phyloP scores from a whole-genome alignment of 1,139 yeast species.

The Scheffersomyces lignicola region DNA sequence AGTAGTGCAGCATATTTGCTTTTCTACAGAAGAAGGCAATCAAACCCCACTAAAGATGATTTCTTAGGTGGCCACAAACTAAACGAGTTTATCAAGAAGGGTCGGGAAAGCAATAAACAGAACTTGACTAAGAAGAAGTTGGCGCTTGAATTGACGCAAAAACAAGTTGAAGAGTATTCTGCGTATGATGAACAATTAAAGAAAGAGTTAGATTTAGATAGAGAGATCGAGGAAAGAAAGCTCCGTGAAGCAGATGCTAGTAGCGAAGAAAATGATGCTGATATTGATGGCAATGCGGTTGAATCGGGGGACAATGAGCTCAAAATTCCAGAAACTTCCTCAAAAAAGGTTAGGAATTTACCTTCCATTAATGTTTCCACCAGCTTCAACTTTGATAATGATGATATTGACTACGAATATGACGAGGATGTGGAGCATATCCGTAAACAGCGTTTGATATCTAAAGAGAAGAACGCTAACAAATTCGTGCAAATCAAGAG shows the following conservation, averaged over 20 bases:
- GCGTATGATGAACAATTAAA: conserved; percentile 12
- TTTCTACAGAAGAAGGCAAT: conserved; percentile 67
- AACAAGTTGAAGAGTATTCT: conserved; percentile 18
- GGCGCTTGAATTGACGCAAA: conserved; percentile 13
- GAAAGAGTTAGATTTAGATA: conserved; percentile 9
- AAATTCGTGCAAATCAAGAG: conserved; percentile 25
- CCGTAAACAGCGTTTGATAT: conserved; percentile 36
- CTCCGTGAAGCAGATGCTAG: not conserved
- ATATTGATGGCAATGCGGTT: conserved; percentile 4
- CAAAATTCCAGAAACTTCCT: conserved; percentile 8
- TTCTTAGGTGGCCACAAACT: conserved; percentile 40
- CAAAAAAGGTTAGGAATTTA: conserved; percentile 9
- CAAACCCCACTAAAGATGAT: conserved; percentile 12
- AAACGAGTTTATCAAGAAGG: conserved; percentile 24
- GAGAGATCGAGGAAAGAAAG: conserved; percentile 8
- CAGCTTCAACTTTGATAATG: conserved; percentile 5
- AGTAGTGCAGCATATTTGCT: conserved; percentile 84
- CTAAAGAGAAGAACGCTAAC: conserved; percentile 26
- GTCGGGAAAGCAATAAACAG: conserved; percentile 19
- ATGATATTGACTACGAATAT: conserved; percentile 17
- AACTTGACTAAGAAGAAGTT: conserved; percentile 14
- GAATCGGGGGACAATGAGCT: conserved; percentile 4
- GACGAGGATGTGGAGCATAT: conserved; percentile 21
- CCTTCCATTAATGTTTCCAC: conserved; percentile 1
- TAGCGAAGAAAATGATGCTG: conserved; percentile 15